phyloP scores from a whole-genome alignment of 495 filamentous ascomycete species.

The Achaetomiella virescens region DNA sequence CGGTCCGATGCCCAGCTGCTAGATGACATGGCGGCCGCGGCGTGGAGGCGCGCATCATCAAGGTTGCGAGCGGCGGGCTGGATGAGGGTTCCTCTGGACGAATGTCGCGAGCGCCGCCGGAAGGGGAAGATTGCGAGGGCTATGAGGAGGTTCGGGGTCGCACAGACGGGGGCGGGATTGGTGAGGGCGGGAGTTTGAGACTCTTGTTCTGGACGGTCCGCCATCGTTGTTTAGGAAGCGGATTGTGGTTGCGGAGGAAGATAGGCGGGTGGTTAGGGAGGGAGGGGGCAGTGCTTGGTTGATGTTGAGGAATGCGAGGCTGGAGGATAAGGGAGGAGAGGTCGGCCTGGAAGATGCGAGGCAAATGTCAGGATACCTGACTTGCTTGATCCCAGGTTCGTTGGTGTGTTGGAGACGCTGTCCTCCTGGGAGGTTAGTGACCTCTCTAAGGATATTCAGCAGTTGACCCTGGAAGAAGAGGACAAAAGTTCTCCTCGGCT shows the following conservation, averaged over 20 bases:
- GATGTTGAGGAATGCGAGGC: conserved; percentile 50
- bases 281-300: conserved; percentile 68
- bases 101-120: conserved; percentile 55
- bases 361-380: conserved; percentile 39
- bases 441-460: background rate
- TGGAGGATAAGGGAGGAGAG: conserved; percentile 42
- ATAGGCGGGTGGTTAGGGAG: conserved; percentile 50
- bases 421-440: background rate
- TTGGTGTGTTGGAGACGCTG: conserved; percentile 19
- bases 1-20: conserved; percentile 50
- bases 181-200: conserved; percentile 98
- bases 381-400: conserved; percentile 45
- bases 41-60: conserved; percentile 81
- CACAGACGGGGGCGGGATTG: conserved; percentile 62
- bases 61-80: conserved; percentile 86
- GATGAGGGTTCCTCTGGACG: conserved; percentile 77
- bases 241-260: conserved; percentile 55
- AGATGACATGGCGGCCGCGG: conserved; percentile 70
- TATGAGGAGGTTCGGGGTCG: conserved; percentile 62
- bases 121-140: conserved; percentile 52
- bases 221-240: conserved; percentile 59
- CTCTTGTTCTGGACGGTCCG: conserved; percentile 78
- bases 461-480: background rate
- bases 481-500: background rate
- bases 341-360: background rate